Base-by-base conservation (phyloP, 352 stramenopile species). In the Globisporangium paddicum region DNA sequence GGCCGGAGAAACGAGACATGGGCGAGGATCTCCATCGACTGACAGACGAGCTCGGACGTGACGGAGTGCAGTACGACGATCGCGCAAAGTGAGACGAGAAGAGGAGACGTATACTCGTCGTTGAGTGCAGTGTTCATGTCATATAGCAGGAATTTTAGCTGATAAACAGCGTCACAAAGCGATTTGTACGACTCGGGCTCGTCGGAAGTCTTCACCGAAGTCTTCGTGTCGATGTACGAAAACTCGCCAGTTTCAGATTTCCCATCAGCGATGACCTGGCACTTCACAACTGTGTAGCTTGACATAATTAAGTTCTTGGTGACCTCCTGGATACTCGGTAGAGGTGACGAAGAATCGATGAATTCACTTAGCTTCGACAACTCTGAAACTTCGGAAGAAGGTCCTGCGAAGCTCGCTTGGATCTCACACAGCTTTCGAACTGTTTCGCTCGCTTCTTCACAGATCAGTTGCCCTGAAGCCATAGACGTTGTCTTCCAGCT, bases 1-100 rank as follows among this genome's bases (percentile, higher is more conserved):
- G 64, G 65, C 7, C 62, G 62, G 19, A 71, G 55, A 23, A 75
- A 75, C 18, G 62, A 32, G 41, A 75, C 61, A 38, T 72, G 64
- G 6, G 56, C 45, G 9, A 71, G 32, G 2, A 60, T 44, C 54
- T 63, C 50, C 60, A 74, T 71, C 18, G 57, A 32, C n/a, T 41
- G 61, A 35, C 58, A 72, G 10, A 72, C 64, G 13, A 57, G 59
- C 10, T 46, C 9, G 11, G 62, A 68, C 9, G 61, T 72, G 21
- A 51, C 53, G 19, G 65, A 60, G 47, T 71, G 64, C 46, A 63
- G 56, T 34, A 62, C 41, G 18, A 74, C 21, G n/a, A 64, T 67
- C n/a, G 62, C 55, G 50, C 55, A 62, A 7, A 74, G 55, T 13
- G 52, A 46, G 16, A 48, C 55, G 9, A 74, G 38, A 25, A 74